Evolutionary conservation across 768 basidiomycete genomes (phyloP).

Genomic region (Lentinula boryana): DNA sequence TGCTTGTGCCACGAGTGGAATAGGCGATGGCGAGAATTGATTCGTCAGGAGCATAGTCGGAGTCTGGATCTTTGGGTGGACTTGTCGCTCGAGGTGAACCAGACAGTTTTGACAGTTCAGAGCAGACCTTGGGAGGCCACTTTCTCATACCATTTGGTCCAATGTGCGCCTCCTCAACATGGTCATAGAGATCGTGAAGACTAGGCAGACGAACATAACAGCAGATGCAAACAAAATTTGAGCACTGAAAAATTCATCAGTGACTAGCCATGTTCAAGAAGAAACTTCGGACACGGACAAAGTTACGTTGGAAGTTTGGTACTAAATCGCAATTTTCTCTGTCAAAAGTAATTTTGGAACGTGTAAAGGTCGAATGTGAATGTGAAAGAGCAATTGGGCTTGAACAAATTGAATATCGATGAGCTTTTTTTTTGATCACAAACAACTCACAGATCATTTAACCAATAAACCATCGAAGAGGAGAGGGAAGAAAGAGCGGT

Average conservation of each 20-base stretch:
- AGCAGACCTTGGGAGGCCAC: neutral
- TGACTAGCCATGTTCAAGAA: too few relatives aligned
- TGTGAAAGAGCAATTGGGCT: neutral
- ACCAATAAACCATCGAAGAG: neutral
- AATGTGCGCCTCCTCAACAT: neutral
- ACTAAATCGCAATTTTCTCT: neutral
- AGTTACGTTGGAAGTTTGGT: neutral
- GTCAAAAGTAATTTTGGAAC: neutral
- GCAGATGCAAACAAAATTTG: neutral
- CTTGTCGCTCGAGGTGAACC: neutral
- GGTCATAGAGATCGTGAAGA: neutral
- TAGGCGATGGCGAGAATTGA: neutral
- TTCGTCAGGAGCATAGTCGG: neutral
- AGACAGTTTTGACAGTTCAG: neutral
- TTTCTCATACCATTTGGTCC: neutral
- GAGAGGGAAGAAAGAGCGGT: neutral
- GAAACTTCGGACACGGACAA: neutral
- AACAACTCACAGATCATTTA: neutral
- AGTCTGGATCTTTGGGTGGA: neutral
- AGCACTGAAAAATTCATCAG: neutral
- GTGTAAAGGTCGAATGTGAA: neutral
- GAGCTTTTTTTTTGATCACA: neutral
- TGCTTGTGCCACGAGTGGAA: neutral
- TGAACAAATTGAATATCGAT: neutral
- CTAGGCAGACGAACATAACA: neutral